Evolutionary conservation across 2,329 filamentous ascomycete species (phyloP), one percentile per base, ranked within the genome.

Genomic region (Cladosporium sp.): DNA sequence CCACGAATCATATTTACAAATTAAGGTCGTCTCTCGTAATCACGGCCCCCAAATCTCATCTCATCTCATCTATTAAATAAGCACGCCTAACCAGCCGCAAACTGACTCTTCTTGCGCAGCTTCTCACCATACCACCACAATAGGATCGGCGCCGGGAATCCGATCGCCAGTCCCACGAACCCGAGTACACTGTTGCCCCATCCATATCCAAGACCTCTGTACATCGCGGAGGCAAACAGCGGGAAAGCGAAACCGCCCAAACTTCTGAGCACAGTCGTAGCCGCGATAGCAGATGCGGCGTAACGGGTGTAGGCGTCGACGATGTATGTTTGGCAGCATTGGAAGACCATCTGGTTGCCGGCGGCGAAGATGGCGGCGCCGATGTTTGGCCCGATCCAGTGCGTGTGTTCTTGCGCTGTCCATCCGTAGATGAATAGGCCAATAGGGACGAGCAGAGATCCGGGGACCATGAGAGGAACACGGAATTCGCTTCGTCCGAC

Each of bases 361-460:
- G 82, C 76, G 0, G 85, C 84, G 21, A 87, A 84, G 3, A 87
- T 78, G 0, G 80, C 78, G 1, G 85, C 84, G 1, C 87, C 87
- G 41, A 89, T 79, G 66, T 89, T 87, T 0, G 86, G 86, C 5
- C 87, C 78, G 54, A 88, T 85, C 85, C 86, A 89, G 71, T 86
- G 84, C 2, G 80, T 76, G 1, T 79, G 72, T 36, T 81, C 78
- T 59, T 88, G 78, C 0, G 85, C 85, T 1, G 81, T 79, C 85
- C 86, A 88, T 36, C 86, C 86, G 71, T 87, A 88, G 76, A 83
- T 82, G 68, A 87, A 83, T 0, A 88, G 78, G 10, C 84, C 83
- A 21, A 83, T 72, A 0, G 87, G 85, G 1, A 88, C 81, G 41
- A 86, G 78, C 2, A 86, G 70, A 0, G 81, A 80, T 1, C 84